These are phyloP conservation scores for Flagelloscypha sp. DNA, from an alignment of 768 basidiomycete genomes.

Conservation along the genomic window DNA sequence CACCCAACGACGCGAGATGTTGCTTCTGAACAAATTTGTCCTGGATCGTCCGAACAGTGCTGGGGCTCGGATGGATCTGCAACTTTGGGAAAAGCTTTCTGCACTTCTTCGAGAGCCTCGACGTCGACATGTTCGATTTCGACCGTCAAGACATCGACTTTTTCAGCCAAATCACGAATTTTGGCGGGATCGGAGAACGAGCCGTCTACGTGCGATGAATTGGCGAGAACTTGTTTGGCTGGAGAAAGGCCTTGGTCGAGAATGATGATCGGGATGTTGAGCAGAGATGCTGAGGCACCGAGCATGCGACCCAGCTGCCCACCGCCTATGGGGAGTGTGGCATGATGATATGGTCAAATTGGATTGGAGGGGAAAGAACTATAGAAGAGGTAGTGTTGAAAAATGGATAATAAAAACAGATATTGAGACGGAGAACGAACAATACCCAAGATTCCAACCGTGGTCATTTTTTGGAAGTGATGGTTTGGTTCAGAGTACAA, in stretches of 20 bases:
- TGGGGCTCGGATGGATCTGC: constrained; percentile 68
- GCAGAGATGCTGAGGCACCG: constrained; percentile 76
- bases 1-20: constrained; percentile 59
- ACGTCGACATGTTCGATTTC: constrained; percentile 97
- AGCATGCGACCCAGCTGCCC: constrained; percentile 98
- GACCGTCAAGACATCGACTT: constrained; percentile 83
- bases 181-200: constrained; percentile 75
- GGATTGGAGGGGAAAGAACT: neutral
- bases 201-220: constrained; percentile 68
- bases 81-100: constrained; percentile 25
- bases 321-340: constrained; percentile 50
- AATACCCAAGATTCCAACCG: neutral
- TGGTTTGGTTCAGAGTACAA: neutral
- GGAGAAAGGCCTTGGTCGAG: constrained; percentile 82
- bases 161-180: constrained; percentile 69
- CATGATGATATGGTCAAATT: neutral
- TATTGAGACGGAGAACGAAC: neutral
- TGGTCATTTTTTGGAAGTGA: neutral
- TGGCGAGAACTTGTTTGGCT: constrained; percentile 79
- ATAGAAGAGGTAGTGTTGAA: neutral
- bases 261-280: constrained; percentile 76
- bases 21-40: constrained; percentile 70
- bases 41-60: constrained; percentile 81
- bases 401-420: neutral
- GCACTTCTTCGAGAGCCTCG: constrained; percentile 56